Base-by-base conservation (phyloP, 805 yeast genomes). In the Spathaspora sp. region DNA sequence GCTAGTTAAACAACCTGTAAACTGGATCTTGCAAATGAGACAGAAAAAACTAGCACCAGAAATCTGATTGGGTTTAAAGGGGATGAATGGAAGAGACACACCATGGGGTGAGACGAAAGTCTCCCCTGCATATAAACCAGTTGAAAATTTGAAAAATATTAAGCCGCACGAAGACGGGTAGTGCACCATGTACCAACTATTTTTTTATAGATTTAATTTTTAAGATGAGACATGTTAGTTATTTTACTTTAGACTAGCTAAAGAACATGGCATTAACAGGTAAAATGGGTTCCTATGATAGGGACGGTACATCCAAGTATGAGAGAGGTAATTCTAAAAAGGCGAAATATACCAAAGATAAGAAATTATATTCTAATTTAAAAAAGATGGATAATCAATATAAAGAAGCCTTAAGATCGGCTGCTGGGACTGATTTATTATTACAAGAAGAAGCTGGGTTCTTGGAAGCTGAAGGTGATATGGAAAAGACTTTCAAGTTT, bases 401-500 rank as follows among this genome's bases (percentile, higher is more conserved):
- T 67, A 79, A 82, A 56, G 87, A 85, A 53, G 96, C 97, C 1
- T 81, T 88, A n/a, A 75, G 78, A 57, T 79, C 90, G 9, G 97
- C 97, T 1, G 90, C 92, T 10, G 84, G 86, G 4, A 87, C 97
- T 0, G 97, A 94, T 60, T 78, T 90, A 61, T 76, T 94, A 55
- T 72, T 90, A 32, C 89, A 87, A 54, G 98, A 94, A 71, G 86
- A 87, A 28, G 80, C 78, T 4, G 99, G 99, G 45, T 87, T 77
- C 61, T 67, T 94, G 55, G 99, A 94, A 67, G 90, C 97, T 5
- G 99, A 94, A 62, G 86, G 86, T n/a, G 70, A 69, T 4, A 85
- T 93, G 92, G 99, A 94, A 70, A 85, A 83, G 66, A 94, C 99
- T 0, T 89, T 75, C 72, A 89, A 87, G 68, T 89, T 89, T 58